Evolutionary conservation across 805 yeast species (phyloP), one percentile per base, ranked within the genome.

Genomic region (Candida boidinii): DNA sequence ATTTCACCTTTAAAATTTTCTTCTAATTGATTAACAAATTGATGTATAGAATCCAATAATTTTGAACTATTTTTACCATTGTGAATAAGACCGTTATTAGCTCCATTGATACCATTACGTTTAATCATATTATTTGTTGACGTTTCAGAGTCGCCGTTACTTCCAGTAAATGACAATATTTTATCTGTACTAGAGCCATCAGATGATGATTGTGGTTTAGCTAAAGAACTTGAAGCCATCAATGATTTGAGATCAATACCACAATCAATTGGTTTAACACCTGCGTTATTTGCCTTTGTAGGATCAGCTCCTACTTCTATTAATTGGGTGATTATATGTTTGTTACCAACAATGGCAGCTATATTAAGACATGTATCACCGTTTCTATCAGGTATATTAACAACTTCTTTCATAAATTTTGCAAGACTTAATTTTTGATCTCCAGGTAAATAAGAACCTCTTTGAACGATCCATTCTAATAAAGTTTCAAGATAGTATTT

Each of bases 331-430:
- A 82, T 88, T 35, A 92, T 71, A 28, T 81, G 76, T 29, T 76
- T 73, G 52, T 84, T 82, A 7, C 94, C 94, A 17, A 92, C 73
- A 45, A 94, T 72, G 0, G 96, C 92, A 1, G 94, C 94, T 35
- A 92, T 83, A 51, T 88, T 94, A 39, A 92, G 64, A 30, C 96
- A 88, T 0, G 98, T 92, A 53, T 92, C 96, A 17, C 98, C 98
- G 48, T 88, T 88, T 34, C 76, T 65, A 58, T 92, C 98, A 41
- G 80, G 84, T n/a, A 82, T 81, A 52, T 92, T 90, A 33, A 90
- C 79, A 45, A 92, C 72, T 30, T 76, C 73, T 13, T 70, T 62
- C 62, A 80, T 77, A 42, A 80, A 74, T 48, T 69, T 63, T 9
- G 72, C 68, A 17, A 82, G 59, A 25, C 73, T 61, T 30, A 71